Evolutionary conservation across 2,329 filamentous ascomycete genomes (phyloP), one percentile per base, ranked within the genome.

Genomic region (Mariannaea sp.): DNA sequence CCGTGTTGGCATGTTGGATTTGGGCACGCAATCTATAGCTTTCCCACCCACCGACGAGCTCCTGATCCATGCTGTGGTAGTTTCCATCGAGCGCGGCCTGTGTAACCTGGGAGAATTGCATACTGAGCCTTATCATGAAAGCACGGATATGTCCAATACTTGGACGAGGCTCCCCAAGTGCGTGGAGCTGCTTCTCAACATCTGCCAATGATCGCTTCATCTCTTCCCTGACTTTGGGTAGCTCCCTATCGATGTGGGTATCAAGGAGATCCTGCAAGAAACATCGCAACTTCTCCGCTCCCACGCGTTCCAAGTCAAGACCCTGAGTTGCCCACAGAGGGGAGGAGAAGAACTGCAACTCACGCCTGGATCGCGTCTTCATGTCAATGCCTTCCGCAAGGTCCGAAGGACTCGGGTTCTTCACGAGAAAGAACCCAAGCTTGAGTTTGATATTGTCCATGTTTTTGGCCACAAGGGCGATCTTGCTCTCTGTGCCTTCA

Each of bases 391-490:
- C 61, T 6, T 70, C 61, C 9, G 69, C 49, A 5, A 73, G 50
- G 27, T 71, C 73, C 1, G 53, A 57, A 0, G 60, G 58, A 54
- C 72, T 71, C 7, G 66, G 70, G 2, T 73, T 73, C 1, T 75
- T 75, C 1, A 70, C 58, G 3, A 68, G 41, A 12, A 68, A 68
- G 10, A 77, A 70, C 1, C 67, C 66, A 3, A 64, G 67, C 50
- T 78, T 76, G 0, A 76, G 71, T 24, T 75, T 74, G 2, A 75
- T 77, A 17, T 74, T 68, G 12, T 77, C 71, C 58, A 59, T 59
- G 39, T 63, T 68, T 42, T 53, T 65, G 46, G 49, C 62, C 14
- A 59, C 65, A 55, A 56, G 73, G 62, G 56, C 69, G 50, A 58
- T 67, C 9, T 49, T 55, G 5, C 33, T 38, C 30, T 67, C 57